Base-by-base conservation (phyloP, 768 basidiomycete species). In the Pholiota molesta region DNA sequence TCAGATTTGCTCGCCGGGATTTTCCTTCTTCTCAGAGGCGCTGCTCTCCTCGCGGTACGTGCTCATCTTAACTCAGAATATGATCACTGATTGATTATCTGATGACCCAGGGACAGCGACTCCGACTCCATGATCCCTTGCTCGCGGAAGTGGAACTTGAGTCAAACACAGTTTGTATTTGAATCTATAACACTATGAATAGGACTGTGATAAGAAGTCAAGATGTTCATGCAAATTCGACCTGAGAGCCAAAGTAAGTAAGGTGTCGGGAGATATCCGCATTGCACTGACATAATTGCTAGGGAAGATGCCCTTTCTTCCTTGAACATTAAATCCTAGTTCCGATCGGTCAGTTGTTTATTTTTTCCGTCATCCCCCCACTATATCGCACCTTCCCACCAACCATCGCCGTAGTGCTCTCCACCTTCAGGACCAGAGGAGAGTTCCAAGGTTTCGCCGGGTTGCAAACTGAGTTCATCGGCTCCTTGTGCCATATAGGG, bases 291-390 rank as follows among this genome's bases (percentile, higher is more conserved):
- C 92, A 81, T 94, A 94, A 76, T 92, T 93, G 74, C 89, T 92
- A 28, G 92, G 92, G 77, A 94, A 94, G 68, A 94, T 92, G 5
- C 92, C 92, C 73, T 85, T 91, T 71, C 72, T 78, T 57, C 91
- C 88, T 59, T 74, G 71, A 55, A 77, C 73, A 65, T 87, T 83
- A 64, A 85, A 78, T 59, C 91, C 91, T 92, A 72, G 67, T 63
- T 65, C 62, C 59, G 61, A 65, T 42, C 47, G 57, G 55, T 62
- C 60, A 66, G 56, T 64, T 63, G 11, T 47, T 26, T 42, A 54
- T 37, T 60, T 55, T 58, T 35, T 16, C 40, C 35, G 55, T 55
- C 52, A 53, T 45, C 29, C 14, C 14, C 28, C 44, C 31, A 57
- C 10, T 5, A 57, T 17, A 44, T 28, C 78, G 67, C 69, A 87